Evolutionary conservation across 2,329 filamentous ascomycete genomes (phyloP).

Genomic region (Paecilomyces fulvus): DNA sequence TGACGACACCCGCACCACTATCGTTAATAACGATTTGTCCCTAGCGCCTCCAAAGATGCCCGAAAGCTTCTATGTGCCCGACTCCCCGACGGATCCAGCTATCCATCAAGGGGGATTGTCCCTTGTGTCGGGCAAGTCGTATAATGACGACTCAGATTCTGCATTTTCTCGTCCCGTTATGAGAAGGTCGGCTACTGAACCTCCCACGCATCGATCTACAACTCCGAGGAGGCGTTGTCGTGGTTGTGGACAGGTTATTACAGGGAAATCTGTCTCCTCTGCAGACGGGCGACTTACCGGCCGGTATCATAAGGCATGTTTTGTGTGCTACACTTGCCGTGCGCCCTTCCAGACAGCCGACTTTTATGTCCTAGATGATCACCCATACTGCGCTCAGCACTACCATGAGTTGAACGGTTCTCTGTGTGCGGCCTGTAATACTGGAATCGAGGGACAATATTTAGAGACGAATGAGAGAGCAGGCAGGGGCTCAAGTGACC

Average conservation of each 20-base stretch:
- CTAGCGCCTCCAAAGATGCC: conserved; percentile 23
- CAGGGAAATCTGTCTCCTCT: conserved; percentile 86
- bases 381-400: conserved; percentile 83
- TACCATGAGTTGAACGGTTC: conserved; percentile 90
- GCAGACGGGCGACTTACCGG: conserved; percentile 87
- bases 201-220: conserved; percentile 33
- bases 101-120: conserved; percentile 34
- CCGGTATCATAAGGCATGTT: conserved; percentile 90
- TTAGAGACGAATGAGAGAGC: conserved; percentile 61
- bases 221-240: conserved; percentile 68
- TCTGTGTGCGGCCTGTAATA: conserved; percentile 68
- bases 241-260: conserved; percentile 68
- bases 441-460: conserved; percentile 89
- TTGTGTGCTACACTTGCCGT: conserved; percentile 78
- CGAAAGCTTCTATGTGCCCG: conserved; percentile 23
- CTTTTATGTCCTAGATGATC: conserved; percentile 84
- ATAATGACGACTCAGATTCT: conserved; percentile 10
- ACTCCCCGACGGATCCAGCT: conserved; percentile 42
- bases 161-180: conserved; percentile 5
- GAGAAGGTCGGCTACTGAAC: conserved; percentile 15
- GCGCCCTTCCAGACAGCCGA: conserved; percentile 76
- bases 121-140: conserved; percentile 10
- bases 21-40: conserved; percentile 4
- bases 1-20: conserved; percentile 18
- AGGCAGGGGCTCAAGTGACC: conserved; percentile 21